Conservation (phyloP, 2,329 filamentous ascomycete genomes). For the Raffaelea deltoideospora region DNA sequence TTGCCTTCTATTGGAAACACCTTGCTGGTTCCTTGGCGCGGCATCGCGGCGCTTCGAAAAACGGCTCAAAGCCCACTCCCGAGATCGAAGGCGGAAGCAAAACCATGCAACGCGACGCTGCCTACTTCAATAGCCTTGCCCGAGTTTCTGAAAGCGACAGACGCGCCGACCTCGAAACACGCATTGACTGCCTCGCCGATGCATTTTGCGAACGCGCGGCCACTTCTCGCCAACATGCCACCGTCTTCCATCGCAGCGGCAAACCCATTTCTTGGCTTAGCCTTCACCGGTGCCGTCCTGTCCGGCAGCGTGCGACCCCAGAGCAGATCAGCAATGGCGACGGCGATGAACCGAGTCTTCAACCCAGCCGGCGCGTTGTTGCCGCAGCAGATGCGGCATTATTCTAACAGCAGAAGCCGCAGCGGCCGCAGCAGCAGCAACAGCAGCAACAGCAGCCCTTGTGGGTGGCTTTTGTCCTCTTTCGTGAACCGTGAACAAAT, state of each 20-base stretch:
- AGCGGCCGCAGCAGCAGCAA: too few species aligned
- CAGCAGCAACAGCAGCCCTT: too few species aligned
- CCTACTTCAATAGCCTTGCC: constrained; percentile 12
- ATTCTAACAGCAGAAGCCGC: too few species aligned
- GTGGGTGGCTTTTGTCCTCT: neutral
- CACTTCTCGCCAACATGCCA: constrained; percentile 4
- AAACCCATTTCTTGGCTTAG: constrained; percentile 2
- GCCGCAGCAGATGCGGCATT: too few species aligned
- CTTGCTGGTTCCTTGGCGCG: constrained; percentile 20
- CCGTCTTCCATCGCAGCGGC: constrained; percentile 1
- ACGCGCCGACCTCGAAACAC: constrained; percentile 10
- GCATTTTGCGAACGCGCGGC: constrained; percentile 10
- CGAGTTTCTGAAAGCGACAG: constrained; percentile 18
- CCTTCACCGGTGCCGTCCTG: neutral
- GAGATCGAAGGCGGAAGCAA: too few species aligned
- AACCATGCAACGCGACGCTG: neutral
- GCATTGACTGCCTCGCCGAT: constrained; percentile 13
- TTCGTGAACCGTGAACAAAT: constrained; percentile 7
- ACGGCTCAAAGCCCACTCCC: neutral
- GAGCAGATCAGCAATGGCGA: neutral
- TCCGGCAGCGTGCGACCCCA: constrained; percentile 1
- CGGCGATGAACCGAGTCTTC: neutral
- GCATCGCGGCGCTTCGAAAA: constrained; percentile 3
- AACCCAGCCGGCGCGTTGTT: constrained; percentile 3
- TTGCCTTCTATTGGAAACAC: constrained; percentile 30